A percentile compares a stretch with the other conserved stretches of the same genome.
Evolutionary conservation across 2,329 filamentous ascomycete genomes (phyloP).

Genomic region (Fusarium sp.): DNA sequence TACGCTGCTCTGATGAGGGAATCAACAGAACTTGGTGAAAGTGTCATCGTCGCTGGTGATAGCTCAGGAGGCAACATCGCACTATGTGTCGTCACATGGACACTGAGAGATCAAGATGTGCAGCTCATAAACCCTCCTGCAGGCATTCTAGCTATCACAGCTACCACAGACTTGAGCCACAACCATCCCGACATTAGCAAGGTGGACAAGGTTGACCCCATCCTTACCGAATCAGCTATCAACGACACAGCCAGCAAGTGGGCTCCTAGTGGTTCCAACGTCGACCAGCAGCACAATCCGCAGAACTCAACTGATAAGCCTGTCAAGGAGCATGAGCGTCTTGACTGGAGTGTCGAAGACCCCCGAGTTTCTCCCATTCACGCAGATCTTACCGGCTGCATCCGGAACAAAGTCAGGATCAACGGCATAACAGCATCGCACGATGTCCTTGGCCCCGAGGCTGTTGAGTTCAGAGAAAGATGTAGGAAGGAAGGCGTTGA

Average conservation of each 20-base stretch:
- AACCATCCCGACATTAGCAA: constrained; percentile 33
- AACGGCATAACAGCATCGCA: constrained; percentile 67
- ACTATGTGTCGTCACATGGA: constrained; percentile 55
- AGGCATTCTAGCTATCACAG: constrained; percentile 58
- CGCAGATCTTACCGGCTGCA: constrained; percentile 56
- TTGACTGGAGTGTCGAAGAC: constrained; percentile 54
- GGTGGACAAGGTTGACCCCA: constrained; percentile 44
- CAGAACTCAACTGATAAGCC: background rate
- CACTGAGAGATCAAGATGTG: constrained; percentile 51
- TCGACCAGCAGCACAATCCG: background rate
- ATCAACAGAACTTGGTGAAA: constrained; percentile 56
- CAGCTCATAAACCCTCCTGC: constrained; percentile 53
- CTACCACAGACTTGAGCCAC: constrained; percentile 59
- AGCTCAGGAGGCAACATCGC: constrained; percentile 70
- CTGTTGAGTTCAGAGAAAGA: constrained; percentile 62
- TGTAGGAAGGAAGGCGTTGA: constrained; percentile 60
- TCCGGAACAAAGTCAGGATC: constrained; percentile 59
- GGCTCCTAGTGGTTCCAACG: constrained; percentile 30
- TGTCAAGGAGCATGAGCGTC: rapidly evolving
- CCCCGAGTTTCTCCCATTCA: constrained; percentile 65
- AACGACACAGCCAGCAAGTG: constrained; percentile 47
- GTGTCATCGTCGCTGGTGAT: constrained; percentile 67
- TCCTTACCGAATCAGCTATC: constrained; percentile 43
- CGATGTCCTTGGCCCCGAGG: constrained; percentile 69
- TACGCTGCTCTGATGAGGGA: too few relatives aligned